phyloP scores from a whole-genome alignment of 73 alveolate species.

The Durusdinium trenchii region DNA sequence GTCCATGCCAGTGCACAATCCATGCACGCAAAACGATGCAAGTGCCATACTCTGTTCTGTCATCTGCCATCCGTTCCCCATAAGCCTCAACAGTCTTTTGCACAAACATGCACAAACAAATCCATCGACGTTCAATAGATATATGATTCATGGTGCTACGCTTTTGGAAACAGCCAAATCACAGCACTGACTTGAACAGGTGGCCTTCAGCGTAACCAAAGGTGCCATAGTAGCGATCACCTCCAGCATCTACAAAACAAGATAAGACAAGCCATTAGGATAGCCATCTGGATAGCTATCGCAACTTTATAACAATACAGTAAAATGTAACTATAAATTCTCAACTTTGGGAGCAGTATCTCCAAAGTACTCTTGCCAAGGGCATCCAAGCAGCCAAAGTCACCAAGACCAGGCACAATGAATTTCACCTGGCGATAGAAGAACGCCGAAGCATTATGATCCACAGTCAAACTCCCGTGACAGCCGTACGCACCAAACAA shows the following conservation, averaged over 20 bases:
- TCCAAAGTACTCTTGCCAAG: background rate
- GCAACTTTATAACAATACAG: too few species aligned
- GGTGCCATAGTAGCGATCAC: conserved; percentile 96
- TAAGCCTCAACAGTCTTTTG: background rate
- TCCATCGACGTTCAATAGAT: background rate
- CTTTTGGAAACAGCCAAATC: background rate
- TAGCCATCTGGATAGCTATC: background rate
- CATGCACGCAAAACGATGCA: too few species aligned
- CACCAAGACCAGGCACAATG: conserved; percentile 40
- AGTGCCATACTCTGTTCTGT: background rate
- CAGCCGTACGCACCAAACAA: too few species aligned
- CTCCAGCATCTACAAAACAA: background rate
- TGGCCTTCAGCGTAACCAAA: conserved; percentile 55
- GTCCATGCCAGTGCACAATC: too few species aligned
- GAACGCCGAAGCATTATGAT: background rate
- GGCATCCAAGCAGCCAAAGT: background rate
- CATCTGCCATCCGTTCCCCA: conserved; percentile 88
- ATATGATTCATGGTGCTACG: background rate
- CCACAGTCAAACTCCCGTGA: too few species aligned
- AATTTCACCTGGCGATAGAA: background rate
- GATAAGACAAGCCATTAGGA: background rate
- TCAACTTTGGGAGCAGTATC: background rate
- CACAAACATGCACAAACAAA: background rate
- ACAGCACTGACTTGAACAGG: background rate
- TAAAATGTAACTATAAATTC: background rate